These are phyloP conservation scores for Wallacemonas sp. DNA, from an alignment of 208 protist species.

Conservation along the genomic window DNA sequence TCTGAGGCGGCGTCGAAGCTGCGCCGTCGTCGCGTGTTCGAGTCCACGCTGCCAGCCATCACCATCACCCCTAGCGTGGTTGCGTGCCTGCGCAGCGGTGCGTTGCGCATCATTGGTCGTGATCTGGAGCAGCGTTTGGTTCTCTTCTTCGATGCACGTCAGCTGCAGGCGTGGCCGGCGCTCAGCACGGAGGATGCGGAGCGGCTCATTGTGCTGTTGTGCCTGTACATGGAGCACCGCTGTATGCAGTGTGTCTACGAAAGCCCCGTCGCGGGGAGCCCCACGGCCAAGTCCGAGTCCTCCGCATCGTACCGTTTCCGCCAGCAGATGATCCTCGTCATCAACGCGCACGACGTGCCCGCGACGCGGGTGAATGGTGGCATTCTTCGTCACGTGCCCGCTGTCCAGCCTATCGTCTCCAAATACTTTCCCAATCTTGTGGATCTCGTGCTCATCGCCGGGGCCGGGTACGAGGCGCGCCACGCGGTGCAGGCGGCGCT, in stretches of 20 bases:
- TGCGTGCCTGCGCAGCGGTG: slow-evolving; percentile 49
- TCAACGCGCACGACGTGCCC: slow-evolving; percentile 53
- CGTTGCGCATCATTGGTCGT: slow-evolving; percentile 45
- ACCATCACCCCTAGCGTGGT: slow-evolving; percentile 54
- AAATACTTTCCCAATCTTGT: slow-evolving; percentile 84
- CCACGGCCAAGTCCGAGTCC: neutral
- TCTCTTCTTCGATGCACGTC: slow-evolving; percentile 44
- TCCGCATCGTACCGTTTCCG: slow-evolving; percentile 1
- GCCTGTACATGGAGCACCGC: slow-evolving; percentile 75
- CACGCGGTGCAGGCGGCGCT: slow-evolving; percentile 54
- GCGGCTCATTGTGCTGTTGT: slow-evolving; percentile 55
- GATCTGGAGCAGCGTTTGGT: slow-evolving; percentile 45
- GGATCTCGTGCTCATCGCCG: slow-evolving; percentile 53
- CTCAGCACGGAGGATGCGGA: slow-evolving; percentile 55
- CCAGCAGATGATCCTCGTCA: slow-evolving; percentile 67
- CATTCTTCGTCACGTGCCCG: slow-evolving; percentile 36
- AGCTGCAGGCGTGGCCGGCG: slow-evolving; percentile 31
- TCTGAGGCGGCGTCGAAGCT: slow-evolving; percentile 54
- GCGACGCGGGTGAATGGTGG: slow-evolving; percentile 36
- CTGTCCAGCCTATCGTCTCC: slow-evolving; percentile 42
- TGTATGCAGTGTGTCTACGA: slow-evolving; percentile 36
- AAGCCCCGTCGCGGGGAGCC: slow-evolving; percentile 20
- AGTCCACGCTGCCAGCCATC: slow-evolving; percentile 53
- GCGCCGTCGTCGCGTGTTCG: slow-evolving; percentile 57
- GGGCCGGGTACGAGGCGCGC: slow-evolving; percentile 46